Percentiles rank a stretch among this genome's conserved stretches.
These are phyloP conservation scores for Rhodotorula diobovata DNA, from an alignment of 768 basidiomycete genomes.

Conservation along the genomic window DNA sequence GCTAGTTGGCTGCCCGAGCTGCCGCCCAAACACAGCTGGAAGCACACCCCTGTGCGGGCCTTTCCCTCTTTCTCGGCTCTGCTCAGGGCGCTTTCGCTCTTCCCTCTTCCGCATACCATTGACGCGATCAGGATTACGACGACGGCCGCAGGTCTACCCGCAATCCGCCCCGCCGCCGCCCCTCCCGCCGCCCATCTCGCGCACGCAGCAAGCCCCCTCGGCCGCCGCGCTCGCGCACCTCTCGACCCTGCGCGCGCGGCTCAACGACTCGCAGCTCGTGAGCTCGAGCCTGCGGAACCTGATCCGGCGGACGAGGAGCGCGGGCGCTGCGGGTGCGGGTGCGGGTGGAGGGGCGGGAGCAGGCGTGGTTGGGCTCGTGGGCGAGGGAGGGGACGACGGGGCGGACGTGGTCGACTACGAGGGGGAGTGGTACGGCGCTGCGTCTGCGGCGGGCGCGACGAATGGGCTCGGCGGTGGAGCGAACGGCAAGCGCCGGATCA, in stretches of 20 bases:
- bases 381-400: background rate
- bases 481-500: background rate
- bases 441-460: background rate
- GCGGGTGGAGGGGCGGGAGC: background rate
- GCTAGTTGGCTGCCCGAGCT: constrained; percentile 22
- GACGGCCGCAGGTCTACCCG: constrained; percentile 25
- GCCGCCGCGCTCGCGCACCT: constrained; percentile 28
- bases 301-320: constrained; percentile 19
- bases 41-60: constrained; percentile 31
- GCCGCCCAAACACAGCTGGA: constrained; percentile 34
- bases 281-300: constrained; percentile 30
- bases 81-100: too few relatives aligned
- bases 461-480: background rate
- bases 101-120: background rate
- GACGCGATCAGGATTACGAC: background rate
- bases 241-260: constrained; percentile 32
- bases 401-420: constrained; percentile 37
- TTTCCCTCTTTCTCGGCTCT: background rate
- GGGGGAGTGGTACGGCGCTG: constrained; percentile 30
- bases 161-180: constrained; percentile 27
- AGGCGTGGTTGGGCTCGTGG: background rate
- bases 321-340: background rate
- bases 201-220: constrained; percentile 25
- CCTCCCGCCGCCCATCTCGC: constrained; percentile 24
- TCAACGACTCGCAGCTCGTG: constrained; percentile 38